Conservation (phyloP, 805 yeast species). For the Metschnikowia dekortorum region DNA sequence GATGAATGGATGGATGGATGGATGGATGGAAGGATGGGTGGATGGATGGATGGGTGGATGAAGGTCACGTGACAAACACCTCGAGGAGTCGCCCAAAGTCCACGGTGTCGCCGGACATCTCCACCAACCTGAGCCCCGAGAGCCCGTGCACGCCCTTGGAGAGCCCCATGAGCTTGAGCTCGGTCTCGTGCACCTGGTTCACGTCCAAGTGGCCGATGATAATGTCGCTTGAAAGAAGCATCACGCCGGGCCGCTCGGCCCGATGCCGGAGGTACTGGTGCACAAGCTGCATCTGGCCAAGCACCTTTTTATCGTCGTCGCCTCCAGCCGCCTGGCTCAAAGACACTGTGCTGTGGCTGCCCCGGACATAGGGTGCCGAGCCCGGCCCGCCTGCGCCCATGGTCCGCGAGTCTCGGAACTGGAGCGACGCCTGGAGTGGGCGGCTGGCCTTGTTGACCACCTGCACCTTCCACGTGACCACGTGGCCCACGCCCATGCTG, state of each 20-base stretch:
- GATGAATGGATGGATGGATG: too few relatives aligned
- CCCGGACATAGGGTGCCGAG: not conserved
- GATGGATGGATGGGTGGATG: too few relatives aligned
- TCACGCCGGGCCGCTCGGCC: slow-evolving; percentile 49
- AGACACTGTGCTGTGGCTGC: not conserved
- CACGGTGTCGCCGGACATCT: slow-evolving; percentile 62
- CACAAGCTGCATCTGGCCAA: slow-evolving; percentile 23
- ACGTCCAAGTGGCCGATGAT: slow-evolving; percentile 59
- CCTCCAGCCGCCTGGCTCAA: not conserved
- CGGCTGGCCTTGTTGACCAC: slow-evolving; percentile 58
- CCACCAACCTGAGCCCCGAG: slow-evolving; percentile 63
- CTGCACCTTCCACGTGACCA: slow-evolving; percentile 59
- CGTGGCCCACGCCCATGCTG: slow-evolving; percentile 54
- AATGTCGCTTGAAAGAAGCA: slow-evolving; percentile 63
- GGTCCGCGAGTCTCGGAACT: slow-evolving; percentile 17
- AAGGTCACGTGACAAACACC: slow-evolving; percentile 48
- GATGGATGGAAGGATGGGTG: too few relatives aligned
- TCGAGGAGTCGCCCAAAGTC: slow-evolving; percentile 70
- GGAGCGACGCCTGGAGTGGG: slow-evolving; percentile 48
- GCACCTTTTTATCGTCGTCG: slow-evolving; percentile 4
- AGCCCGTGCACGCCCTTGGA: slow-evolving; percentile 61
- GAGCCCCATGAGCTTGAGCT: slow-evolving; percentile 55
- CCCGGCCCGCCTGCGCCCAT: not conserved
- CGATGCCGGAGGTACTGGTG: slow-evolving; percentile 34
- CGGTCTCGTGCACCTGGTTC: slow-evolving; percentile 60